Percentiles rank a stretch among this genome's conserved stretches.
Evolutionary conservation across 2,329 filamentous ascomycete genomes (phyloP).

Genomic region (Cladosporium halotolerans): DNA sequence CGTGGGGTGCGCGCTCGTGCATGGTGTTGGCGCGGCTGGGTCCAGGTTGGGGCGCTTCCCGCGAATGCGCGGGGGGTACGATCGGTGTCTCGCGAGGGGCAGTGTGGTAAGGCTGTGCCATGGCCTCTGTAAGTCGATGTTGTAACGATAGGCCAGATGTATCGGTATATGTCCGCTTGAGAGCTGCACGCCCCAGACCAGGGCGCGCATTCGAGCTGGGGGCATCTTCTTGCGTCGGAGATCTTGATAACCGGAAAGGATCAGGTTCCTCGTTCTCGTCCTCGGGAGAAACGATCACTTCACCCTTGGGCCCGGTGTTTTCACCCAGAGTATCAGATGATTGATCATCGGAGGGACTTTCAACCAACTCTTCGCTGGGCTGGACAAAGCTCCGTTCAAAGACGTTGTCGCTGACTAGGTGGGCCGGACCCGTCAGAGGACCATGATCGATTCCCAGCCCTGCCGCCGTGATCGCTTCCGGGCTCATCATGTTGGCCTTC

Average conservation of each 20-base stretch:
- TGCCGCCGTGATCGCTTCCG: constrained; percentile 53
- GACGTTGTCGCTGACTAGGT: constrained; percentile 66
- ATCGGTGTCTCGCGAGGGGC: constrained; percentile 43
- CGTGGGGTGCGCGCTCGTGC: constrained; percentile 53
- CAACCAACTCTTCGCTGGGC: constrained; percentile 23
- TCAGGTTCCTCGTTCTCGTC: constrained; percentile 3
- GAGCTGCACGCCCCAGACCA: constrained; percentile 22
- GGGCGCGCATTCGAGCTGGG: constrained; percentile 38
- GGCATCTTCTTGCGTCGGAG: constrained; percentile 11
- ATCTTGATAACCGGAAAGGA: constrained; percentile 4
- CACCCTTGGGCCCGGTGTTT: not conserved
- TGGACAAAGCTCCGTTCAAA: constrained; percentile 73
- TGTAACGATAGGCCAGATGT: constrained; percentile 67
- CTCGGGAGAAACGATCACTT: constrained; percentile 3
- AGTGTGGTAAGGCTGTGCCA: constrained; percentile 72
- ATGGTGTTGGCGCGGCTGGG: constrained; percentile 28
- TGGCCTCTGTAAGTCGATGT: constrained; percentile 74
- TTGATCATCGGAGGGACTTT: constrained; percentile 38
- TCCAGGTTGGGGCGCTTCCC: constrained; percentile 25
- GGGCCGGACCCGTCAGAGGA: constrained; percentile 74
- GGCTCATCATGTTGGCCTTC: constrained; percentile 70
- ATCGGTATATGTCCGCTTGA: constrained; percentile 88
- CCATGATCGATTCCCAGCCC: constrained; percentile 46
- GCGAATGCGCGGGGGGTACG: constrained; percentile 24
- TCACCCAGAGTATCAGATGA: constrained; percentile 13